phyloP scores from a whole-genome alignment of 108 stramenopile genomes.

The Conticribra guillardii region DNA sequence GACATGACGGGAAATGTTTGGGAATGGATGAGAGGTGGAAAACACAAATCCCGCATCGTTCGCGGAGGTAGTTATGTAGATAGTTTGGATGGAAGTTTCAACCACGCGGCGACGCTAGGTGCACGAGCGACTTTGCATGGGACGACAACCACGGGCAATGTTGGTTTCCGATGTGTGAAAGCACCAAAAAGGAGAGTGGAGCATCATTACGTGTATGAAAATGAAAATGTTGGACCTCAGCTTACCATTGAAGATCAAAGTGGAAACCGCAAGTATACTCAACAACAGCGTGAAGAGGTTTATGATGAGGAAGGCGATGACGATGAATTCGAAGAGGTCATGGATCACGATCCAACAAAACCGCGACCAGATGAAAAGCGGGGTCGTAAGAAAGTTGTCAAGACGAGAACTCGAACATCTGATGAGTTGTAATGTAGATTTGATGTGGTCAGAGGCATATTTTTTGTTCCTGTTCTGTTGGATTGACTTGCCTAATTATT shows the following conservation, averaged over 20 bases:
- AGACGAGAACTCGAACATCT: slow-evolving; percentile 44
- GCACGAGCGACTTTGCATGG: slow-evolving; percentile 79
- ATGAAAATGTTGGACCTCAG: slow-evolving; percentile 59
- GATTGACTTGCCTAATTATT: too few relatives aligned
- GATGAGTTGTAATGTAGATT: slow-evolving; percentile 42
- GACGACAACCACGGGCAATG: slow-evolving; percentile 85
- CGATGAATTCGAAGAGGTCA: slow-evolving; percentile 53
- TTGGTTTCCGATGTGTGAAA: slow-evolving; percentile 88
- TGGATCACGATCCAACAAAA: slow-evolving; percentile 39
- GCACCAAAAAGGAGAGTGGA: slow-evolving; percentile 70
- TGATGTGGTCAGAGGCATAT: too few relatives aligned
- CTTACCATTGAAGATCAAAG: slow-evolving; percentile 73
- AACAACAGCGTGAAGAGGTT: slow-evolving; percentile 35
- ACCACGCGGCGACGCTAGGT: slow-evolving; percentile 88
- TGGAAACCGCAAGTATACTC: slow-evolving; percentile 57
- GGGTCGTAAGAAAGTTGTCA: slow-evolving; percentile 45
- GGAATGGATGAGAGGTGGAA: slow-evolving; percentile 94
- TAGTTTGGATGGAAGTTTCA: slow-evolving; percentile 76
- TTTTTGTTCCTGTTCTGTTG: too few relatives aligned
- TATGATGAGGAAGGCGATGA: slow-evolving; percentile 42
- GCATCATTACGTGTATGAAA: slow-evolving; percentile 78
- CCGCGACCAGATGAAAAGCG: slow-evolving; percentile 48
- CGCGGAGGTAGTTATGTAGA: slow-evolving; percentile 91
- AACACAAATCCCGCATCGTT: slow-evolving; percentile 85
- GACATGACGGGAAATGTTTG: slow-evolving; percentile 94